Percentiles rank a stretch among this genome's conserved stretches.
These are phyloP conservation scores for Ogataea saltuana DNA, from an alignment of 805 yeast genomes.

Conservation along the genomic window DNA sequence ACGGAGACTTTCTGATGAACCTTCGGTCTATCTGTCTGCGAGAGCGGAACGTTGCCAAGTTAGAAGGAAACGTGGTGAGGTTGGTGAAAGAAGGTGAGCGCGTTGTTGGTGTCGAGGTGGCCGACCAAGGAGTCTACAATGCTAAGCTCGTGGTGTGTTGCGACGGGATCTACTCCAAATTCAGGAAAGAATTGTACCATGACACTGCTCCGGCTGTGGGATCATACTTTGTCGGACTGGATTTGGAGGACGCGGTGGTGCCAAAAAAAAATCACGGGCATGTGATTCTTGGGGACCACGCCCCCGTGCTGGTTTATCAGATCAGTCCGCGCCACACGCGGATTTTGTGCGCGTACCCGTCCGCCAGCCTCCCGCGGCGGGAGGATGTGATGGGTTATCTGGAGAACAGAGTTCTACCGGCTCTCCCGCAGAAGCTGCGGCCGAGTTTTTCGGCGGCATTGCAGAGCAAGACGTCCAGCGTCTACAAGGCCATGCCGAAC, in stretches of 20 bases:
- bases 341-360: slow-evolving; percentile 83
- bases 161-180: slow-evolving; percentile 94
- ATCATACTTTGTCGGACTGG: slow-evolving; percentile 86
- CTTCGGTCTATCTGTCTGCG: slow-evolving; percentile 66
- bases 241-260: slow-evolving; percentile 69
- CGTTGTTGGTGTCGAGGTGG: slow-evolving; percentile 76
- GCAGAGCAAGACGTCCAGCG: slow-evolving; percentile 39
- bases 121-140: slow-evolving; percentile 46
- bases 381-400: slow-evolving; percentile 60
- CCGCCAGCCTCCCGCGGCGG: slow-evolving; percentile 68
- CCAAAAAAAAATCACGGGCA: slow-evolving; percentile 84
- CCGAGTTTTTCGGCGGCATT: slow-evolving; percentile 74
- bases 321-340: slow-evolving; percentile 81
- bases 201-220: slow-evolving; percentile 65
- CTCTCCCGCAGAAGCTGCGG: slow-evolving; percentile 61
- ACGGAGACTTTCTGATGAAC: slow-evolving; percentile 82
- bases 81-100: slow-evolving; percentile 53
- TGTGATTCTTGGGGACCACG: slow-evolving; percentile 81
- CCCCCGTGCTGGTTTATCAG: slow-evolving; percentile 89
- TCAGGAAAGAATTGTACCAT: slow-evolving; percentile 71
- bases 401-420: slow-evolving; percentile 57
- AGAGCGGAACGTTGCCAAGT: slow-evolving; percentile 72
- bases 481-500: slow-evolving; percentile 88
- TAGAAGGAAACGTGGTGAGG: slow-evolving; percentile 82
- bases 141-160: slow-evolving; percentile 75